These are phyloP conservation scores for Solanum tacnaense DNA, from an alignment of 257 asterid species.

Conservation along the genomic window DNA sequence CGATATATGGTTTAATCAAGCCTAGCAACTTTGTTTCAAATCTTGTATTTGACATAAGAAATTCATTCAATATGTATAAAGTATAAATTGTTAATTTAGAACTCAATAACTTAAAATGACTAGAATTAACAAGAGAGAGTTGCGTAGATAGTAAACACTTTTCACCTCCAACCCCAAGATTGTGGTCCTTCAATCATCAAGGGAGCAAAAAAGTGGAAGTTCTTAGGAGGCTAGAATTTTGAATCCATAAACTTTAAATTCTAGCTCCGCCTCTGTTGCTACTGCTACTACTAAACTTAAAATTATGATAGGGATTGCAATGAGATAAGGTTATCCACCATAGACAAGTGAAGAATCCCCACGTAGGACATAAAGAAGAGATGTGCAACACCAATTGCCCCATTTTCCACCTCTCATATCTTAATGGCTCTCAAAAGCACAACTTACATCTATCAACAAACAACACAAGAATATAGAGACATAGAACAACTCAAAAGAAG, in stretches of 20 bases:
- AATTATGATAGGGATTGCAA: not conserved
- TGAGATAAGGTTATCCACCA: constrained; percentile 52
- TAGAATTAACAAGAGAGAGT: not conserved
- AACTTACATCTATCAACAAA: not conserved
- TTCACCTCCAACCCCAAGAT: not conserved
- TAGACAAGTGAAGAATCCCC: constrained; percentile 33
- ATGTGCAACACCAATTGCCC: constrained; percentile 11
- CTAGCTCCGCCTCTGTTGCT: not conserved
- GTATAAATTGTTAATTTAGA: not conserved
- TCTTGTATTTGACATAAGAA: not conserved
- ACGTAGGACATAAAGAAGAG: constrained; percentile 25
- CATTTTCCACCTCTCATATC: constrained; percentile 49
- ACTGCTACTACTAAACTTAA: not conserved
- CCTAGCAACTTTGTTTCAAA: not conserved
- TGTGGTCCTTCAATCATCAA: not conserved
- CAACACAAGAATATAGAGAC: not conserved
- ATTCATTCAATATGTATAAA: not conserved
- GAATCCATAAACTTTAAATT: not conserved
- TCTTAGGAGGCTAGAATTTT: not conserved
- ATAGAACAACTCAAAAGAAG: not conserved
- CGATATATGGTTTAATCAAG: not conserved
- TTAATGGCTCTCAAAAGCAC: constrained; percentile 5
- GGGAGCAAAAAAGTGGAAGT: not conserved
- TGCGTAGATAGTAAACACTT: not conserved
- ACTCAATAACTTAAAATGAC: not conserved